These are phyloP conservation scores for Westerdykella sp. DNA, from an alignment of 2,329 filamentous ascomycete species.

Conservation along the genomic window DNA sequence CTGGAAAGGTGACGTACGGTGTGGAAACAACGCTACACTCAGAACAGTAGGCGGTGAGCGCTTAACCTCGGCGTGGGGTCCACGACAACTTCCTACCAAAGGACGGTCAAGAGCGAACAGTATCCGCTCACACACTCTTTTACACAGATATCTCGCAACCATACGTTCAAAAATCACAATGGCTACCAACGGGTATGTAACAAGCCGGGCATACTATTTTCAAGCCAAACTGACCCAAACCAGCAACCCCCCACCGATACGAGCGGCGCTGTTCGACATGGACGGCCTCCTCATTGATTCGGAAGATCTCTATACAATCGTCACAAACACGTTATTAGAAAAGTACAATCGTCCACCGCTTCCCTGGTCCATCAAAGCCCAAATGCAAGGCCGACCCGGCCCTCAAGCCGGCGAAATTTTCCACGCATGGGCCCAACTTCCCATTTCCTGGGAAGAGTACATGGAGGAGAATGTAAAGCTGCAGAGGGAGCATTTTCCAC, in stretches of 20 bases:
- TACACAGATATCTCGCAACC: no score
- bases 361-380: conserved; percentile 93
- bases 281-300: conserved; percentile 92
- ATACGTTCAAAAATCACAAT: conserved; percentile 1
- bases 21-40: no score
- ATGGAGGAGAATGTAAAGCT: conserved; percentile 52
- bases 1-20: not conserved
- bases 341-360: conserved; percentile 65
- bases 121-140: no score
- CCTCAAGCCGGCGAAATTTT: conserved; percentile 57
- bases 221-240: not conserved
- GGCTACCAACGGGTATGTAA: conserved; percentile 6
- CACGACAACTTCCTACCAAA: not conserved
- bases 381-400: conserved; percentile 62
- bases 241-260: conserved; percentile 55
- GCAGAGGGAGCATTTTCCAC: conserved; percentile 67
- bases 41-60: no score
- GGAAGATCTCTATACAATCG: conserved; percentile 80
- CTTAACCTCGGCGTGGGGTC: not conserved
- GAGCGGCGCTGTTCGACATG: conserved; percentile 97
- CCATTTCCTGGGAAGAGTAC: conserved; percentile 67
- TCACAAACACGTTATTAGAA: conserved; percentile 74
- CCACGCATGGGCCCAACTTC: conserved; percentile 78
- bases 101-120: no score
- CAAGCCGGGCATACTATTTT: not conserved